phyloP scores from a whole-genome alignment of 1,284 basidiomycete species.

The Salmacisia buchloeana region DNA sequence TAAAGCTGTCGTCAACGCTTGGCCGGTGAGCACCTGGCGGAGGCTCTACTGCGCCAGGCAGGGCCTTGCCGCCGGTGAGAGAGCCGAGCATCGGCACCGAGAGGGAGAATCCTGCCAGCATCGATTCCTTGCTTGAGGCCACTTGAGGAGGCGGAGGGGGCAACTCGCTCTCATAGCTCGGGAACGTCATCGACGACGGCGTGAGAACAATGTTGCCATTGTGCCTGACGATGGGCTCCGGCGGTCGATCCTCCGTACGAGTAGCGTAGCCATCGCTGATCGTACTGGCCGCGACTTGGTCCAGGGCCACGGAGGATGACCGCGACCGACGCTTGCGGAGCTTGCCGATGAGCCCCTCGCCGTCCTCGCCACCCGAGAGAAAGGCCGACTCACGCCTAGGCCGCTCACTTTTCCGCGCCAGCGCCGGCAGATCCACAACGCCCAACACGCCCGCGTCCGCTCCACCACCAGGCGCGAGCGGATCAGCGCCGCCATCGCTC shows the following conservation, averaged over 20 bases:
- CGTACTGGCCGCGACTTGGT: background rate
- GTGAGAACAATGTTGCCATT: no score
- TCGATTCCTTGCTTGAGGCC: no score
- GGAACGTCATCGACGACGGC: no score
- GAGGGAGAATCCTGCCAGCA: no score
- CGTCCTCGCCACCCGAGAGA: background rate
- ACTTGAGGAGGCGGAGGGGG: no score
- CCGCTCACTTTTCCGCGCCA: background rate
- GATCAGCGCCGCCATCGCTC: background rate
- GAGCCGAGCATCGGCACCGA: no score
- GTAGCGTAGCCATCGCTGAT: background rate
- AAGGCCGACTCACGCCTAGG: background rate
- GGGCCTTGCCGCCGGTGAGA: no score
- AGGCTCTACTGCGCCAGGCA: slow-evolving; percentile 6
- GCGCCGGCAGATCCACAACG: background rate
- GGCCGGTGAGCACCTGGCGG: background rate
- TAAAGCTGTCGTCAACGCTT: slow-evolving; percentile 31
- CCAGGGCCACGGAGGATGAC: background rate
- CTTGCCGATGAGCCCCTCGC: background rate
- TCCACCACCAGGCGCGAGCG: background rate
- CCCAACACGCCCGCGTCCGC: background rate
- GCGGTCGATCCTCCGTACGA: background rate
- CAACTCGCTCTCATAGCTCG: no score
- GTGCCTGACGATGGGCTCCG: no score
- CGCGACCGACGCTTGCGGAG: background rate